Evolutionary conservation across 805 yeast genomes (phyloP).

Genomic region (Spathaspora hagerdaliae): DNA sequence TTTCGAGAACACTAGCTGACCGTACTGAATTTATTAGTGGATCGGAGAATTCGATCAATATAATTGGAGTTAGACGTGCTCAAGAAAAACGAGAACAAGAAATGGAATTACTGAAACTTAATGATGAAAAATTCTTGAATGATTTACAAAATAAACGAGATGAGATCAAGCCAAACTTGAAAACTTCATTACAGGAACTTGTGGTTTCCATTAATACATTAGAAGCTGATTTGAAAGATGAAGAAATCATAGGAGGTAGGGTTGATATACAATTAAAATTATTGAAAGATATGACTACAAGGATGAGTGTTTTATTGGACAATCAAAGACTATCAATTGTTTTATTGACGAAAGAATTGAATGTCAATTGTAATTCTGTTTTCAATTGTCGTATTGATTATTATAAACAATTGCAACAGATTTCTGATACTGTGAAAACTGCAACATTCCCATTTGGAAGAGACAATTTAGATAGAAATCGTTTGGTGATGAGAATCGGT

Average conservation of each 20-base stretch:
- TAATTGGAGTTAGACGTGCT: constrained; percentile 12
- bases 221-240: constrained; percentile 18
- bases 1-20: constrained; percentile 36
- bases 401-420: constrained; percentile 76
- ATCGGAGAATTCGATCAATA: constrained; percentile 16
- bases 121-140: constrained; percentile 22
- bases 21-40: constrained; percentile 40
- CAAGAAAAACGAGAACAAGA: constrained; percentile 18
- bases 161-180: constrained; percentile 24
- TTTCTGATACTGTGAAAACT: constrained; percentile 76
- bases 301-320: constrained; percentile 31
- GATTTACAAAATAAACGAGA: constrained; percentile 17
- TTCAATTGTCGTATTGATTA: constrained; percentile 81
- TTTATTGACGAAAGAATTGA: constrained; percentile 43
- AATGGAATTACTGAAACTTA: constrained; percentile 20
- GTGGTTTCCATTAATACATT: constrained; percentile 16
- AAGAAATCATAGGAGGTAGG: constrained; percentile 7
- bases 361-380: constrained; percentile 53
- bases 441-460: constrained; percentile 9
- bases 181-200: constrained; percentile 31
- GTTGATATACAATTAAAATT: constrained; percentile 16
- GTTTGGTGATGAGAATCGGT: background rate
- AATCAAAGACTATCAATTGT: constrained; percentile 40
- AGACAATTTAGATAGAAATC: background rate
- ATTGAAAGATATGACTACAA: constrained; percentile 16